Evolutionary conservation across 2,329 filamentous ascomycete genomes (phyloP), one percentile per base, ranked within the genome.

Genomic region (Aspergillus calidoustus): DNA sequence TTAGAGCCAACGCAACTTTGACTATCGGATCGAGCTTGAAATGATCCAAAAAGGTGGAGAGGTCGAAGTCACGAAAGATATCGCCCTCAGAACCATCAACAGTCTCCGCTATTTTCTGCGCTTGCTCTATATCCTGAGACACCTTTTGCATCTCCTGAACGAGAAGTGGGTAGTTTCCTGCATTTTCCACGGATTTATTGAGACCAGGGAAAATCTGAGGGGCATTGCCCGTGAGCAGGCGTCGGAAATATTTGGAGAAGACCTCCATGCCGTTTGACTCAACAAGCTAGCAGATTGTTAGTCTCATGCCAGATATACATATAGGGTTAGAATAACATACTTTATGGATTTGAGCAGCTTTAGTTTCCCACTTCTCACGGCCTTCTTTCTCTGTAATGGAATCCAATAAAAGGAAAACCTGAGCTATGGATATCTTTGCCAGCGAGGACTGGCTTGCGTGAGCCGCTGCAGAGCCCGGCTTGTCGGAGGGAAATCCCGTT

Each of bases 181-280:
- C 84, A 77, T 90, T 91, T 67, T 92, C 86, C 67, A 88, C 86
- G 59, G 87, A 86, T 78, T 92, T 86, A 71, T 87, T 91, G 58
- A 89, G 83, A 66, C 90, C 88, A 55, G 92, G 89, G 76, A 98
- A 98, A 76, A 99, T 95, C 73, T 95, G 90, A 66, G 89, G 83
- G 72, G 93, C 92, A 87, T 97, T 97, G 80, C 90, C 89, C 79
- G 90, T 91, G 74, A 99, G 87, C 76, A 98, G 85, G 79, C 94
- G 92, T 79, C 92, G 89, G 80, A 99, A 96, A 79, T 95, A 97
- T 83, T 93, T 96, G 64, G 92, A 89, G 78, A 93, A 97, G 76
- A 97, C 93, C 85, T 99, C 96, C 94, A 99, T 99, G 76, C 93
- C 93, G 93, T 96, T 90, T 73, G 94, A 93, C 87, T 97, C 90